Evolutionary conservation across 2,329 filamentous ascomycete species (phyloP).

Genomic region (Plectosphaerella plurivora): DNA sequence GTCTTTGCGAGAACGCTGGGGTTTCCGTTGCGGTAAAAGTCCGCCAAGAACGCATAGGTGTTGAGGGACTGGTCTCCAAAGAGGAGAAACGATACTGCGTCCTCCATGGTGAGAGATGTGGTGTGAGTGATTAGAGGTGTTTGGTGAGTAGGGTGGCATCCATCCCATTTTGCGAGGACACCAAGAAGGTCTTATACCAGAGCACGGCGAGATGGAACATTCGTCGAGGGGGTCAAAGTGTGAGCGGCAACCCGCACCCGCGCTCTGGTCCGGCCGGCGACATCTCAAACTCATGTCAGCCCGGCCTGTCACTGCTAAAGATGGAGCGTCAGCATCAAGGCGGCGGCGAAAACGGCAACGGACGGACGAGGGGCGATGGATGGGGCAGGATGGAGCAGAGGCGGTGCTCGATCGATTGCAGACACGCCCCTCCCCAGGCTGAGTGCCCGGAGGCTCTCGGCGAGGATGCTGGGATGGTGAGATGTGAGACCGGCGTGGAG

Average conservation of each 20-base stretch:
- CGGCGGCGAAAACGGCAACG: no score
- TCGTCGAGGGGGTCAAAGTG: not conserved
- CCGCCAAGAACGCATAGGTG: conserved; percentile 58
- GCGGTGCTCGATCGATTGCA: no score
- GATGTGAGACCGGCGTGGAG: conserved; percentile 29
- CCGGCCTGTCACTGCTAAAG: not conserved
- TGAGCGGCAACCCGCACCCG: not conserved
- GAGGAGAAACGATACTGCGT: conserved; percentile 52
- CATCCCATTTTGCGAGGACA: conserved; percentile 1
- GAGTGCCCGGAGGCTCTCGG: not conserved
- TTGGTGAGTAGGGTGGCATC: conserved; percentile 12
- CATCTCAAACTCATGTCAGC: not conserved
- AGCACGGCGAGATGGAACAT: not conserved
- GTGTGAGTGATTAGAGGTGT: conserved; percentile 17
- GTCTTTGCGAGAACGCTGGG: conserved; percentile 51
- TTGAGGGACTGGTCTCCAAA: conserved; percentile 70
- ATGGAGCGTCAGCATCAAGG: not conserved
- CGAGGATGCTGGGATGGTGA: not conserved
- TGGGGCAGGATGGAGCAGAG: no score
- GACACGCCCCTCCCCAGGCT: no score
- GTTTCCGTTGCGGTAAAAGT: conserved; percentile 40
- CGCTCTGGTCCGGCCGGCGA: not conserved
- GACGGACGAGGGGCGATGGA: no score
- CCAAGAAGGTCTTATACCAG: not conserved
- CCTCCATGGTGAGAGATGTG: conserved; percentile 32